Conservation (phyloP, 371 early-diverging fungal genomes). For the Gilbertella persicaria region DNA sequence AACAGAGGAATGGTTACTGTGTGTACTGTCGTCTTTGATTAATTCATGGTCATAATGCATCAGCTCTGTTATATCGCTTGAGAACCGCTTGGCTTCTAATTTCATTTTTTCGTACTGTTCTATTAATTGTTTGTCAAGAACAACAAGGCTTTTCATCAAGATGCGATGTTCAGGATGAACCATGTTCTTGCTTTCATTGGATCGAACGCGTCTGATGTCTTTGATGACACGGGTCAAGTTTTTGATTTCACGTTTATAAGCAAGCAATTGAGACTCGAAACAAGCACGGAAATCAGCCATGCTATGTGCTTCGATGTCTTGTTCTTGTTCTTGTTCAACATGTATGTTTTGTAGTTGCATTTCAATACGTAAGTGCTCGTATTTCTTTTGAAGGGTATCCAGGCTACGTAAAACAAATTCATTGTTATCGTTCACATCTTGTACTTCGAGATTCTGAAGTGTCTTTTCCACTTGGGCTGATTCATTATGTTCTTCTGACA, state of each 20-base stretch:
- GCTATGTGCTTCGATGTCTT: not conserved
- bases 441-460: constrained; percentile 13
- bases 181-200: constrained; percentile 10
- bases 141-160: constrained; percentile 17
- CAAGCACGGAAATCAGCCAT: constrained; percentile 7
- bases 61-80: constrained; percentile 20
- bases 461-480: constrained; percentile 18
- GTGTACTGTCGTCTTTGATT: not conserved
- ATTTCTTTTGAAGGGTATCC: constrained; percentile 17
- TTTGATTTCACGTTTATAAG: constrained; percentile 19
- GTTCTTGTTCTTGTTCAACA: not conserved
- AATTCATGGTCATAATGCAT: constrained; percentile 4
- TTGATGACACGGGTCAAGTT: constrained; percentile 15
- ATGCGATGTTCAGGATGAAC: constrained; percentile 16
- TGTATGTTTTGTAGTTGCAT: constrained; percentile 6
- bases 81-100: constrained; percentile 21
- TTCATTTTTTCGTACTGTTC: constrained; percentile 27
- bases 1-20: constrained; percentile 5
- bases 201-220: constrained; percentile 16
- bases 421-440: constrained; percentile 1
- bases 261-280: constrained; percentile 13
- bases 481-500: constrained; percentile 22
- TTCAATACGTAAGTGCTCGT: constrained; percentile 8
- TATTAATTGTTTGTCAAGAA: constrained; percentile 23
- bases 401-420: constrained; percentile 8